Evolutionary conservation across 164 flowering plant genomes (phyloP), one percentile per base, ranked within the genome.

Genomic region (Echeveria elegans): DNA sequence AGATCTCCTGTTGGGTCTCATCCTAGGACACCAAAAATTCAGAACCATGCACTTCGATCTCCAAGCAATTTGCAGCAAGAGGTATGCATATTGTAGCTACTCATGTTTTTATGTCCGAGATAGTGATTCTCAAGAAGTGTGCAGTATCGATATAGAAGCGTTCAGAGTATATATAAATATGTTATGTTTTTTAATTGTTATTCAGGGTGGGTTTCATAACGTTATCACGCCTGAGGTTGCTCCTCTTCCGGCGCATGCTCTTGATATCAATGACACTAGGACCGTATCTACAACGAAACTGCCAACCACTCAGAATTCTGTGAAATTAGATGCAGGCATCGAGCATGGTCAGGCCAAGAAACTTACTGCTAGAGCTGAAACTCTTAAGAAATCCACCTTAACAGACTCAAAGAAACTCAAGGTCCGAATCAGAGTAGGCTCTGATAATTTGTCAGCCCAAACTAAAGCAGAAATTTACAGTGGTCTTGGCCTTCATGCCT

Each of bases 401-500:
- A 67, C 31, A 34, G 72, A 74, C 19, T 71, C 70, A 45, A 76
- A 71, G 40, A 30, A 67, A 30, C 65, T 80, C 11, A 86, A 79
- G 75, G 41, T 86, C 69, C 76, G 87, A 19, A 73, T 86, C 40
- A 86, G 80, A 76, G 68, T 83, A 66, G 70, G 75, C 63, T 74
- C 80, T 66, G 77, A 78, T 41, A 71, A n/a, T 29, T 24, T 43
- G 4, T 47, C 62, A 21, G 38, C 47, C 41, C 69, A 9, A 40
- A 80, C 72, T 56, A 82, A 73, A 66, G 72, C 80, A 58, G 82
- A 74, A 63, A 71, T 86, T 4, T 76, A 75, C 66, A 85, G 82
- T 75, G 93, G 90, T 63, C 86, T 93, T 66, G 97, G 98, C 59
- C 95, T 92, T 72, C 83, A 78, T 58, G 53, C 64, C 48, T 86